A percentile compares a stretch with the other conserved stretches of the same genome.
Evolutionary conservation across 2,329 filamentous ascomycete genomes (phyloP).

Genomic region (Trichoderma sp.): DNA sequence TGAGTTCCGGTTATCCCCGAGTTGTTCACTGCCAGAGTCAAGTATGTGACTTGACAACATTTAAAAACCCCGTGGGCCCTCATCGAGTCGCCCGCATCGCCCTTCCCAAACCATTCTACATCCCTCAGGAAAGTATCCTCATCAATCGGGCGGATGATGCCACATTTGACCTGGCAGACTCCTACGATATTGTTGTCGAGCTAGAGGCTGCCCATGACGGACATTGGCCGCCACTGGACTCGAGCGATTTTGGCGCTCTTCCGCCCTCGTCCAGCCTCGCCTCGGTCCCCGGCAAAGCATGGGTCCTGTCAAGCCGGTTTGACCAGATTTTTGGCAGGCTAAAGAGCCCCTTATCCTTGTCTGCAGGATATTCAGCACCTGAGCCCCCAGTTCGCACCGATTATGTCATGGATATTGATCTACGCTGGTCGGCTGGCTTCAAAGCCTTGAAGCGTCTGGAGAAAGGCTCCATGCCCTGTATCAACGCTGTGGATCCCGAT

Average conservation of each 20-base stretch:
- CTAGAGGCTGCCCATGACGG: constrained; percentile 52
- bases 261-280: constrained; percentile 25
- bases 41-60: constrained; percentile 53
- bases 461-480: constrained; percentile 47
- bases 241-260: constrained; percentile 36
- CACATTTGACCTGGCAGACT: constrained; percentile 50
- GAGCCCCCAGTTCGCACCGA: constrained; percentile 39
- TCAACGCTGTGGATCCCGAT: constrained; percentile 44
- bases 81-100: constrained; percentile 51
- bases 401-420: constrained; percentile 52
- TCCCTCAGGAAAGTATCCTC: constrained; percentile 54
- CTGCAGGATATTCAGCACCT: constrained; percentile 29
- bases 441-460: constrained; percentile 38
- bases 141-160: constrained; percentile 50
- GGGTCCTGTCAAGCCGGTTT: constrained; percentile 46
- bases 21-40: constrained; percentile 57
- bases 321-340: constrained; percentile 45
- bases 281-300: constrained; percentile 32
- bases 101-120: constrained; percentile 50
- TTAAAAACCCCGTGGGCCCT: constrained; percentile 49
- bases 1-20: constrained; percentile 39
- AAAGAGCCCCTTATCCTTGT: constrained; percentile 38
- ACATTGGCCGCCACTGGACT: constrained; percentile 55
- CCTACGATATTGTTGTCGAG: constrained; percentile 54
- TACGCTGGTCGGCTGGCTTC: constrained; percentile 48